Evolutionary conservation across 768 basidiomycete species (phyloP).

Genomic region (Pulveroboletus sp.): DNA sequence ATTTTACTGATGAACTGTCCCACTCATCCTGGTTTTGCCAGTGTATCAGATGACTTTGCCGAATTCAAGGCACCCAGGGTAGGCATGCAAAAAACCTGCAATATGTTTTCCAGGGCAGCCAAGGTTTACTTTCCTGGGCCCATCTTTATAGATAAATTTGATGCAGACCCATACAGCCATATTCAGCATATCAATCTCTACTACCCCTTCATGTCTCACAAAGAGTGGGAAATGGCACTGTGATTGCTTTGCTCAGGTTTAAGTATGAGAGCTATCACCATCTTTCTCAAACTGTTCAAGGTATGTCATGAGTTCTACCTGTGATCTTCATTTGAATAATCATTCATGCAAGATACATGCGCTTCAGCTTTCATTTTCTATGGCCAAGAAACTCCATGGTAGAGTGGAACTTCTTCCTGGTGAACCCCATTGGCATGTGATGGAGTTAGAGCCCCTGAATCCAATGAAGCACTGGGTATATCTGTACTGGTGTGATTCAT

Average conservation of each 20-base stretch:
- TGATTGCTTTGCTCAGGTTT: neutral
- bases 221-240: neutral
- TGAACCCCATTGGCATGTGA: neutral
- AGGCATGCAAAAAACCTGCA: no score
- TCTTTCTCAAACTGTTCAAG: neutral
- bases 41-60: neutral
- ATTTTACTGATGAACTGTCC: no score
- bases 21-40: neutral
- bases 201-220: neutral
- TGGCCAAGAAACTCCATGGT: neutral
- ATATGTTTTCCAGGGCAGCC: neutral
- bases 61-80: no score
- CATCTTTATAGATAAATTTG: neutral
- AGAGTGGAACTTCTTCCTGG: neutral
- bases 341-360: neutral
- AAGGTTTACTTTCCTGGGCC: neutral
- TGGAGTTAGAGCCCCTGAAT: neutral
- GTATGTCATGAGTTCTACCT: no score
- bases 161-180: neutral
- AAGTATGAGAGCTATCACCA: neutral
- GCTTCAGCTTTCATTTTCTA: neutral
- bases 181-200: neutral
- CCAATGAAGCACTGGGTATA: neutral
- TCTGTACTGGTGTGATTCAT: neutral
- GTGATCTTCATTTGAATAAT: no score